Evolutionary conservation across 192 early-diverging fungal species (phyloP).

Genomic region (Coemansia sp.): DNA sequence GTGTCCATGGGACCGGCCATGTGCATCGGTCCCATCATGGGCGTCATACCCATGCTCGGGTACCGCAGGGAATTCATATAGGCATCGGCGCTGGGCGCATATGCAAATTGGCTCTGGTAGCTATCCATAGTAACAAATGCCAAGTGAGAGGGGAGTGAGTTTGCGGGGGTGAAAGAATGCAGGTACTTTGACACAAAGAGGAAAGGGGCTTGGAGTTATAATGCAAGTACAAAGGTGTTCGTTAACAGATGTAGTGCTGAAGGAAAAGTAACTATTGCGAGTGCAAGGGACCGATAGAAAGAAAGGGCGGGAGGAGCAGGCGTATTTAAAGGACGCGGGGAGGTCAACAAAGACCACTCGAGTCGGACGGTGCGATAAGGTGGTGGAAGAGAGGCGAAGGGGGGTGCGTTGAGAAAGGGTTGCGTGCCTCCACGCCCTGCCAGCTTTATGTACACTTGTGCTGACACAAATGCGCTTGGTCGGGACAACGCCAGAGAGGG

Average conservation of each 20-base stretch:
- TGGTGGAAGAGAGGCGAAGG: neutral
- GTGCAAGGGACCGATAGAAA: neutral
- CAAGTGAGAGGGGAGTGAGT: neutral
- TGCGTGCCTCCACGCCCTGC: neutral
- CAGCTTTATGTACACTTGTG: neutral
- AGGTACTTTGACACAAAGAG: slow-evolving; percentile 11
- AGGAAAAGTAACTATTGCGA: slow-evolving; percentile 7
- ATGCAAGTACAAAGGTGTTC: slow-evolving; percentile 16
- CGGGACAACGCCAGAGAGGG: neutral
- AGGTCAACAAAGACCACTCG: slow-evolving; percentile 2
- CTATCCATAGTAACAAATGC: slow-evolving; percentile 28
- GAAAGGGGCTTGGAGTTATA: slow-evolving; percentile 2
- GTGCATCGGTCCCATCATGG: slow-evolving; percentile 40
- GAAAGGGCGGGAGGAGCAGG: neutral
- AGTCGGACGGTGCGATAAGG: neutral
- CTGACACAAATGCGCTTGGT: neutral
- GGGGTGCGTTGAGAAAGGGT: slow-evolving; percentile 8
- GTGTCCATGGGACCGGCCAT: slow-evolving; percentile 13
- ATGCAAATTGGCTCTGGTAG: slow-evolving; percentile 53
- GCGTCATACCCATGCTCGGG: slow-evolving; percentile 36
- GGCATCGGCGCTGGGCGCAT: slow-evolving; percentile 36
- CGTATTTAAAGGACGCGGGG: slow-evolving; percentile 9
- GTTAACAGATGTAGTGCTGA: slow-evolving; percentile 13
- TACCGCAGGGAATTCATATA: slow-evolving; percentile 36
- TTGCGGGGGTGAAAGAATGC: neutral